A percentile compares a stretch with the other conserved stretches of the same genome.
phyloP scores from a whole-genome alignment of 2,329 filamentous ascomycete genomes.

The Cordyceps farinosa region DNA sequence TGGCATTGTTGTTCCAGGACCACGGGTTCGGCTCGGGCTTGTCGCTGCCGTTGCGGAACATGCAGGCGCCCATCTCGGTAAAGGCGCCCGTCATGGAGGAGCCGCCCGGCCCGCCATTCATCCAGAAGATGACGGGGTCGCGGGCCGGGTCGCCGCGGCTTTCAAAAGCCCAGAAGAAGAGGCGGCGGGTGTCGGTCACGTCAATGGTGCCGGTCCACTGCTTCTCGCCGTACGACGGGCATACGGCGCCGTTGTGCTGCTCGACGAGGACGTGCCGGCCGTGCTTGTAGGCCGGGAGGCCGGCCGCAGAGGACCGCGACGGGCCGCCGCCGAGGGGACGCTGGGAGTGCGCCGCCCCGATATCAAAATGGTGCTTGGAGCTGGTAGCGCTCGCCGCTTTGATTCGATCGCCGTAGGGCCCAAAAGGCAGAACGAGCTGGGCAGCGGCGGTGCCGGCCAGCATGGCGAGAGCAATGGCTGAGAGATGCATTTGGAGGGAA shows the following conservation, averaged over 20 bases:
- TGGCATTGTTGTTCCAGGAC: constrained; percentile 26
- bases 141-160: constrained; percentile 25
- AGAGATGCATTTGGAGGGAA: not conserved
- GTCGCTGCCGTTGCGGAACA: constrained; percentile 13
- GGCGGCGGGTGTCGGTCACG: constrained; percentile 19
- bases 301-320: not conserved
- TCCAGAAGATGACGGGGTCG: constrained; percentile 46
- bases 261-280: constrained; percentile 18
- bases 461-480: not conserved
- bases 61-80: constrained; percentile 22
- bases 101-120: constrained; percentile 28
- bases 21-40: constrained; percentile 19
- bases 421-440: not conserved
- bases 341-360: not conserved
- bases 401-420: not conserved
- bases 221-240: constrained; percentile 20
- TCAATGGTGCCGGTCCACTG: constrained; percentile 25
- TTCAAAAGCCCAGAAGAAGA: constrained; percentile 29
- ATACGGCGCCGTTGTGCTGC: constrained; percentile 18
- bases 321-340: not conserved
- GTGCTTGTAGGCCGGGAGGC: constrained; percentile 15
- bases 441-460: not conserved
- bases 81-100: constrained; percentile 21
- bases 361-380: not conserved
- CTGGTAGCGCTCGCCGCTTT: not conserved